These are phyloP conservation scores for Penicillium bialowiezense DNA, from an alignment of 495 filamentous ascomycete genomes.

Conservation along the genomic window DNA sequence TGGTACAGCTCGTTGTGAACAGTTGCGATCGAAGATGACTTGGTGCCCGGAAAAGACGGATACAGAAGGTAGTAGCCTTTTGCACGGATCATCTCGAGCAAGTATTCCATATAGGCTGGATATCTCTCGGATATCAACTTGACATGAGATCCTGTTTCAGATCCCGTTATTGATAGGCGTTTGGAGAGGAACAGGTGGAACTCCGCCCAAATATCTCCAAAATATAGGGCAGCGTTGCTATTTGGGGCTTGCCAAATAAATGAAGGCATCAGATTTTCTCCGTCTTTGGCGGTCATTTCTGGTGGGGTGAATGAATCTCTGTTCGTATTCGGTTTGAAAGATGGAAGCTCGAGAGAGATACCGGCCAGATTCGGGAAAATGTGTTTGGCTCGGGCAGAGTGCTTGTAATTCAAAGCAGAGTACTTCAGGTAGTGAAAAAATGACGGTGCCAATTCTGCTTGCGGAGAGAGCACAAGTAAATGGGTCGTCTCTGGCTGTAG, in stretches of 20 bases:
- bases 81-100: constrained; percentile 67
- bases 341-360: constrained; percentile 72
- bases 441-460: constrained; percentile 67
- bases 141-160: constrained; percentile 11
- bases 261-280: constrained; percentile 40
- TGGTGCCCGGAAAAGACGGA: constrained; percentile 52
- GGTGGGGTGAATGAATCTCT: constrained; percentile 53
- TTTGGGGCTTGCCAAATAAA: constrained; percentile 83
- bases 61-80: constrained; percentile 74
- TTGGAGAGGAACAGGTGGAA: constrained; percentile 70
- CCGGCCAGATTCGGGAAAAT: constrained; percentile 59
- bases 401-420: constrained; percentile 66
- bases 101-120: constrained; percentile 75
- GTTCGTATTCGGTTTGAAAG: constrained; percentile 53
- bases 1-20: constrained; percentile 72
- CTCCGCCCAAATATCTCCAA: constrained; percentile 79
- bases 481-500: constrained; percentile 57
- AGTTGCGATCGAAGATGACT: constrained; percentile 51
- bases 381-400: constrained; percentile 51
- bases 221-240: constrained; percentile 74
- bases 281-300: constrained; percentile 6
- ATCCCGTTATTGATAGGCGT: constrained; percentile 49
- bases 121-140: constrained; percentile 56
- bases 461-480: constrained; percentile 73
- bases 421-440: constrained; percentile 85